These are phyloP conservation scores for Symbiotaphrina buchneri DNA, from an alignment of 495 filamentous ascomycete species.

Conservation along the genomic window DNA sequence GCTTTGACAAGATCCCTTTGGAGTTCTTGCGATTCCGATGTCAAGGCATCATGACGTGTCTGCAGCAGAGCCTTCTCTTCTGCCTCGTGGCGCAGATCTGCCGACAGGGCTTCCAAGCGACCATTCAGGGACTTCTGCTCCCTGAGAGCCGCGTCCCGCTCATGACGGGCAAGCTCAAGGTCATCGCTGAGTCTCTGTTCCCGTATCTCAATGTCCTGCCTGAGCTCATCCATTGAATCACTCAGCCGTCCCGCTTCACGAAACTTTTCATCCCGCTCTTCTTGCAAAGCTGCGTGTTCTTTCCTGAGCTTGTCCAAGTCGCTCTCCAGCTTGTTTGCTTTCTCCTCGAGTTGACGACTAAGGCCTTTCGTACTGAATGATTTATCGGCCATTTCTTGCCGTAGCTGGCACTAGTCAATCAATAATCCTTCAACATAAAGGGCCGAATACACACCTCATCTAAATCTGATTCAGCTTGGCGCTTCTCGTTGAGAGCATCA, in stretches of 20 bases:
- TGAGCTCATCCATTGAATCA: slow-evolving; percentile 18
- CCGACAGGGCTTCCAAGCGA: slow-evolving; percentile 25
- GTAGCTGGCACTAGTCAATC: slow-evolving; percentile 22
- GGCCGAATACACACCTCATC: slow-evolving; percentile 4
- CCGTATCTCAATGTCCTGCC: slow-evolving; percentile 17
- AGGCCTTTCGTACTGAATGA: slow-evolving; percentile 57
- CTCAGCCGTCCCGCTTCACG: slow-evolving; percentile 16
- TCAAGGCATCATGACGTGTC: slow-evolving; percentile 43
- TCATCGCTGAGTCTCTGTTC: slow-evolving; percentile 13
- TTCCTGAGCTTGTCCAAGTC: slow-evolving; percentile 37
- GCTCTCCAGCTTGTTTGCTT: slow-evolving; percentile 35
- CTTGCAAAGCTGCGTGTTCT: slow-evolving; percentile 26
- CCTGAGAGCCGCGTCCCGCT: slow-evolving; percentile 9
- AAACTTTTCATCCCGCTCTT: slow-evolving; percentile 26
- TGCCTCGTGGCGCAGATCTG: slow-evolving; percentile 27
- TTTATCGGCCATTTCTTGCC: slow-evolving; percentile 59
- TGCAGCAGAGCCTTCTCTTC: slow-evolving; percentile 56
- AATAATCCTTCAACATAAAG: background rate
- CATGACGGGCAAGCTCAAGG: slow-evolving; percentile 6
- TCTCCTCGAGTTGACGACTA: slow-evolving; percentile 53
- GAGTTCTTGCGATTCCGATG: slow-evolving; percentile 39
- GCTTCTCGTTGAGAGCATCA: slow-evolving; percentile 2
- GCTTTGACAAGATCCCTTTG: slow-evolving; percentile 38
- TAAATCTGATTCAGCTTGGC: slow-evolving; percentile 4
- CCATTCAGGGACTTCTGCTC: slow-evolving; percentile 18